Conservation (phyloP, 106 monocot genomes). For the Acanthochlamys bracteata region DNA sequence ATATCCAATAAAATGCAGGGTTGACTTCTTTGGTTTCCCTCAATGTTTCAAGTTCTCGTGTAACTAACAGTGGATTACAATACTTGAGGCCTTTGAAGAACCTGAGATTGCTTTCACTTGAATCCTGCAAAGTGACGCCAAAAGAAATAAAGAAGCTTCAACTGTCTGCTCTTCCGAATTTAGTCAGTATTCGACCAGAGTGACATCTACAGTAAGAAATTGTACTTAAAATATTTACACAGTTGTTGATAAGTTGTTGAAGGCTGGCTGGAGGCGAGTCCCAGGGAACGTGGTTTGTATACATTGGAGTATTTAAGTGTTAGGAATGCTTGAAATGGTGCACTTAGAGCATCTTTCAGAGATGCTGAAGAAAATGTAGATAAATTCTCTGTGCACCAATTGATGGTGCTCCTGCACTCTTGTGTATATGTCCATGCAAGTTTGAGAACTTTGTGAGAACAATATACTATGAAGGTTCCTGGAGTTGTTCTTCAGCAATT, state of each 20-base stretch:
- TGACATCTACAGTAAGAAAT: neutral
- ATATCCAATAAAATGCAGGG: constrained; percentile 17
- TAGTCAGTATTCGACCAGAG: constrained; percentile 67
- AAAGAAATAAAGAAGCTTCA: constrained; percentile 91
- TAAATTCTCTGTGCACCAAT: neutral
- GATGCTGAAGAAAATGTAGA: neutral
- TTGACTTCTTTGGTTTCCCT: constrained; percentile 56
- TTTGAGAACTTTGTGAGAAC: too few relatives aligned
- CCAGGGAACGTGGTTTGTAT: neutral
- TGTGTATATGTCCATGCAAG: too few relatives aligned
- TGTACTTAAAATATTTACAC: too few relatives aligned
- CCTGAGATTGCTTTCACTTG: constrained; percentile 73
- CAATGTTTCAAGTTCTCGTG: constrained; percentile 54
- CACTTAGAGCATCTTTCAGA: neutral
- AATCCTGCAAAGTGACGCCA: constrained; percentile 88
- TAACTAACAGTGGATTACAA: constrained; percentile 72
- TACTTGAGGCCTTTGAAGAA: constrained; percentile 84
- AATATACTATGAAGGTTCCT: too few relatives aligned
- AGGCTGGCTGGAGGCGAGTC: too few relatives aligned
- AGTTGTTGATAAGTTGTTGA: too few relatives aligned
- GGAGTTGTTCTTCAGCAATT: too few relatives aligned
- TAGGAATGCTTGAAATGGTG: neutral
- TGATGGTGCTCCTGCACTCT: neutral
- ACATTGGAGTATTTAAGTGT: neutral
- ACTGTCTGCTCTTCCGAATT: constrained; percentile 74